Conservation (phyloP, 768 basidiomycete genomes). For the Boletus bicolor region DNA sequence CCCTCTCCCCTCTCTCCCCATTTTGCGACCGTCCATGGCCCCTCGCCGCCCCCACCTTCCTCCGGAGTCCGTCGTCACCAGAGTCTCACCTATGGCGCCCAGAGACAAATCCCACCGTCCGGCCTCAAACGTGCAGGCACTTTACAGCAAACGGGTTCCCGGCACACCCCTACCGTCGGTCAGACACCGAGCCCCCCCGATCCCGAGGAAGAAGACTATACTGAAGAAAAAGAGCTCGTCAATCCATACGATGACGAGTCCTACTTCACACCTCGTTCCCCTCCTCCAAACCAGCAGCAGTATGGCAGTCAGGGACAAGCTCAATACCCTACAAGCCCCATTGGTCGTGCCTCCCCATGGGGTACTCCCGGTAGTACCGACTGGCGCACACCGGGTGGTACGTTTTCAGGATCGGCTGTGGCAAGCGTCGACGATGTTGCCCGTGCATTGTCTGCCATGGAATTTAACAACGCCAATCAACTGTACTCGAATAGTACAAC, state of each 20-base stretch:
- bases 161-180: constrained; percentile 26
- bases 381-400: constrained; percentile 49
- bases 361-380: constrained; percentile 47
- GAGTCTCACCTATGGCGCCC: constrained; percentile 70
- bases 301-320: constrained; percentile 33
- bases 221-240: constrained; percentile 39
- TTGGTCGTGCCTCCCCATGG: constrained; percentile 70
- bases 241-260: constrained; percentile 53
- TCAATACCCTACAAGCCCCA: constrained; percentile 51
- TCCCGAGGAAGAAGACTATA: constrained; percentile 54
- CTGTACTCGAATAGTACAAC: constrained; percentile 30
- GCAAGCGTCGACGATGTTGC: constrained; percentile 69
- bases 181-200: constrained; percentile 47
- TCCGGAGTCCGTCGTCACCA: constrained; percentile 77
- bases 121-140: constrained; percentile 77
- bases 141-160: constrained; percentile 46
- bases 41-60: constrained; percentile 70
- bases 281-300: constrained; percentile 41
- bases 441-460: constrained; percentile 67
- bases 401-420: constrained; percentile 27
- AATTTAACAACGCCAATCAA: constrained; percentile 42
- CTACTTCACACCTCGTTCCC: constrained; percentile 48
- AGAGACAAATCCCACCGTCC: constrained; percentile 46
- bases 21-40: constrained; percentile 47
- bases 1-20: constrained; percentile 65